These are phyloP conservation scores for Paramecium biaurelia DNA, from an alignment of 73 alveolate species.

Conservation along the genomic window DNA sequence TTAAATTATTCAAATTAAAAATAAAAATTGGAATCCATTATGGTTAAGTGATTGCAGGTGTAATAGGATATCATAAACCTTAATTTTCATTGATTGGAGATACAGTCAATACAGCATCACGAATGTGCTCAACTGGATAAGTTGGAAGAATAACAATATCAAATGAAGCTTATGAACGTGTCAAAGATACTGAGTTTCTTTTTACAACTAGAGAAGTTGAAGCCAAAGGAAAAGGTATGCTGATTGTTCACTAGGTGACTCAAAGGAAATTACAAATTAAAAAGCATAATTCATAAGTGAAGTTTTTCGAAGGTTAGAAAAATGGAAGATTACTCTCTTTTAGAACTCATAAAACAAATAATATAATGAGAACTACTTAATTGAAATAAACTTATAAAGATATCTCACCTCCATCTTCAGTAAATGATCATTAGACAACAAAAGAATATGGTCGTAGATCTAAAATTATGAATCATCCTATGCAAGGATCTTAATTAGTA, in stretches of 20 bases:
- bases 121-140: conserved; percentile 62
- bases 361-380: neutral
- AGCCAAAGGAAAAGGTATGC: conserved; percentile 61
- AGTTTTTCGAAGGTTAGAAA: neutral
- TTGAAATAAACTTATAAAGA: neutral
- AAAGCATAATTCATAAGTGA: neutral
- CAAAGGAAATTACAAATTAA: neutral
- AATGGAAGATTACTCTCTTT: neutral
- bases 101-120: conserved; percentile 59
- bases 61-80: conserved; percentile 64
- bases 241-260: conserved; percentile 15
- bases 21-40: conserved; percentile 61
- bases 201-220: neutral
- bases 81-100: conserved; percentile 64
- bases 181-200: neutral
- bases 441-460: conserved; percentile 9
- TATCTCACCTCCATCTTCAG: neutral
- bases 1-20: neutral
- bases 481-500: neutral
- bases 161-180: conserved; percentile 46
- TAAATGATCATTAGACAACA: neutral
- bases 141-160: conserved; percentile 59
- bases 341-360: neutral
- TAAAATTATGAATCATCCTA: neutral
- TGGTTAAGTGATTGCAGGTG: conserved; percentile 64